Evolutionary conservation across 2,329 filamentous ascomycete genomes (phyloP), one percentile per base, ranked within the genome.

Genomic region (Immersiporthe knoxdaviesiana): DNA sequence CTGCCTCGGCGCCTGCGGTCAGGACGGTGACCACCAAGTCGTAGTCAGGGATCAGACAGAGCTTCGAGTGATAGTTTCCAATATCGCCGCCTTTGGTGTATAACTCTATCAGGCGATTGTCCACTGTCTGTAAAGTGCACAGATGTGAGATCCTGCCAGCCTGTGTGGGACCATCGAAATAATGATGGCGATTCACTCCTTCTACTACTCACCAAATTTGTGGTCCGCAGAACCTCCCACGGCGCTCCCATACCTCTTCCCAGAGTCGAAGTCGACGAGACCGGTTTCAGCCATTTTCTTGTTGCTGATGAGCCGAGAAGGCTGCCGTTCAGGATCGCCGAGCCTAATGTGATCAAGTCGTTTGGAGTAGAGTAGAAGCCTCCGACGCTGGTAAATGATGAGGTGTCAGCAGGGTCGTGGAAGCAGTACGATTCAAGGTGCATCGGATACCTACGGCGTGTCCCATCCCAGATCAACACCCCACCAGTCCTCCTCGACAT

Each of bases 61-160:
- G 72, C 2, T 76, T 72, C 3, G 79, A 73, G 72, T 81, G 78
- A 74, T 84, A 85, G 18, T 74, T 67, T 21, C 80, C 79, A 2
- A 84, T 70, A 67, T 81, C 80, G 2, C 84, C 84, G 2, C 73
- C 75, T 73, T 86, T 86, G 32, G 81, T 80, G 74, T 84, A 84
- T 2, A 85, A 65, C 35, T 85, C 83, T 18, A 84, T 74, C 0
- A 82, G 72, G 3, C 81, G 79, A 35, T 79, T 77, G 68, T 81
- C 80, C 0, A 74, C 71, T 6, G 79, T 79, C 54, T 65, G 47
- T 32, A 14, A 18, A 18, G 8, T 37, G 60, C 4, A 47, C 39
- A 12, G n/a, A 54, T 16, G 24, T 54, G 50, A 54, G n/a, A 54
- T 54, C 10, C n/a, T 16, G 24, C 10, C 24, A 27, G 47, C 50